Evolutionary conservation across 2,329 filamentous ascomycete species (phyloP).

Genomic region (Aspergillus amoenus): DNA sequence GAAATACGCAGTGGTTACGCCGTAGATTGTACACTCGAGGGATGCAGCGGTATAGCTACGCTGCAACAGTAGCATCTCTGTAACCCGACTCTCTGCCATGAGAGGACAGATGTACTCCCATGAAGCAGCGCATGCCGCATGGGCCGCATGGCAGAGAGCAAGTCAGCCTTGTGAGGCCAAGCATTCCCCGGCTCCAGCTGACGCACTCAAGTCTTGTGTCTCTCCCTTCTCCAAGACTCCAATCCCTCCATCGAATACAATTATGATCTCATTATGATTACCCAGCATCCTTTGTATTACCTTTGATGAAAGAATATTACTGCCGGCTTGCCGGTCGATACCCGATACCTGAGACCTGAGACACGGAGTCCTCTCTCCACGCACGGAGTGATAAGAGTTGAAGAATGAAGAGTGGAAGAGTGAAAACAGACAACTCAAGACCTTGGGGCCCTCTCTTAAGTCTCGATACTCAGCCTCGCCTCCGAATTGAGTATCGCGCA

Average conservation of each 20-base stretch:
- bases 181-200: slow-evolving; percentile 1
- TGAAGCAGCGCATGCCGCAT: background rate
- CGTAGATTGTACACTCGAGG: no score
- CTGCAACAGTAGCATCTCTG: no score
- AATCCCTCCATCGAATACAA: background rate
- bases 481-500: background rate
- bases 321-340: background rate
- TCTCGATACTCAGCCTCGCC: background rate
- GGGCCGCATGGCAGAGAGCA: background rate
- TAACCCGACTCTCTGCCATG: no score
- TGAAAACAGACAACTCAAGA: background rate
- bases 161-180: slow-evolving; percentile 8
- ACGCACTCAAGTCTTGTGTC: background rate
- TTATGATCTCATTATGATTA: background rate
- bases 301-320: no score
- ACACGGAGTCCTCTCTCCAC: background rate
- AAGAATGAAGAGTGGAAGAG: no score
- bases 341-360: background rate
- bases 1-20: background rate
- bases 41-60: no score
- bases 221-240: background rate
- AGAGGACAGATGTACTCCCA: background rate
- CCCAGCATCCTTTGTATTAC: background rate
- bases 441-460: background rate
- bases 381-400: no score